Conservation (phyloP, 2,329 filamentous ascomycete species). For the Bipolaris cookei region DNA sequence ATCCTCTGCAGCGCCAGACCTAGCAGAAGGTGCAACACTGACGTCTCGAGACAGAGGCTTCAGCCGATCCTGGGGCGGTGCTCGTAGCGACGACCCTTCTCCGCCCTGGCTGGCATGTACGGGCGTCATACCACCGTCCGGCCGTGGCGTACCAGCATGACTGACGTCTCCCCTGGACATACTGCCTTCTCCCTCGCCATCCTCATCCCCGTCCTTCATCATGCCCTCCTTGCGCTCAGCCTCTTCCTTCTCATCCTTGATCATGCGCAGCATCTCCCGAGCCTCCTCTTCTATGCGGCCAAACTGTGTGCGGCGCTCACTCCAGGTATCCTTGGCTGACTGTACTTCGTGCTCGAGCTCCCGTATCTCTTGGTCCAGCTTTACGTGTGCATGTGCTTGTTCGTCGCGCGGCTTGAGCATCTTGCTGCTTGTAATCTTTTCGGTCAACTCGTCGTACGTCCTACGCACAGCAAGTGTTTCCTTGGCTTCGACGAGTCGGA, state of each 20-base stretch:
- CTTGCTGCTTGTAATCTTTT: constrained; percentile 82
- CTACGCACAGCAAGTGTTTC: constrained; percentile 78
- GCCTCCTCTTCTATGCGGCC: constrained; percentile 88
- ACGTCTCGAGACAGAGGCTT: constrained; percentile 38
- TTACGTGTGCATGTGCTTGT: constrained; percentile 76
- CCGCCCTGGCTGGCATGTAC: constrained; percentile 44
- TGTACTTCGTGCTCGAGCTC: constrained; percentile 85
- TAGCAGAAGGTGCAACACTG: constrained; percentile 36
- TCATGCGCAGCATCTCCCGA: constrained; percentile 81
- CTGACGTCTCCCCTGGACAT: constrained; percentile 49
- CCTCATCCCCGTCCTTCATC: constrained; percentile 52
- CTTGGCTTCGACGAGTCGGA: constrained; percentile 70
- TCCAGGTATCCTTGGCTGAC: constrained; percentile 82
- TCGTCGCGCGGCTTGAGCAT: constrained; percentile 84
- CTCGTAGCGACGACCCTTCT: constrained; percentile 36
- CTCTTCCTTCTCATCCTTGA: constrained; percentile 94
- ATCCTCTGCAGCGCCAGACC: constrained; percentile 36
- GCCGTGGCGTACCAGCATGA: constrained; percentile 54
- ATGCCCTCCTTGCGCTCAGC: constrained; percentile 81
- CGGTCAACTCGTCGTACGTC: constrained; percentile 84
- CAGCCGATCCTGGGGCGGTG: constrained; percentile 42
- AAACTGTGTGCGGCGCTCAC: constrained; percentile 84
- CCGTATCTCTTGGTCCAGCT: constrained; percentile 85
- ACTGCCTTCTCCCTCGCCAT: constrained; percentile 50
- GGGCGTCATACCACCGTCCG: constrained; percentile 52